phyloP scores from a whole-genome alignment of 2,329 filamentous ascomycete species.

The Trichoderma sp. region DNA sequence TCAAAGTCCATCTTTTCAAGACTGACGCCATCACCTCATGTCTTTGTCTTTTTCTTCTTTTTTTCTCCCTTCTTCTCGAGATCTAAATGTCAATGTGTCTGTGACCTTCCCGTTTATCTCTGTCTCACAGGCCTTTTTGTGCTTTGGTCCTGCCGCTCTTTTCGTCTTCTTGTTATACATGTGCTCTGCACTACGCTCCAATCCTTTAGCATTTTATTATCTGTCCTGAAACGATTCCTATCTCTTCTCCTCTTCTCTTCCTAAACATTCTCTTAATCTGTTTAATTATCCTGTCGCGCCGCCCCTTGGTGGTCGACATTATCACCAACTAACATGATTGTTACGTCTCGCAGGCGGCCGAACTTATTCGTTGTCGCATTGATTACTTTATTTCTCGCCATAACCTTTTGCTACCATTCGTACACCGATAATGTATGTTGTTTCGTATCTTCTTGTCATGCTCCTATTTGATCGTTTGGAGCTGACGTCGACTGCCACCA shows the following conservation, averaged over 20 bases:
- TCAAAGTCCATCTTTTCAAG: background rate
- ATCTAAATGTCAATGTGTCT: background rate
- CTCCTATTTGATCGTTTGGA: background rate
- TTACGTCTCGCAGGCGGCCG: slow-evolving; percentile 16
- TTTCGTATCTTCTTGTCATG: too few relatives aligned
- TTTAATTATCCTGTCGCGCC: background rate
- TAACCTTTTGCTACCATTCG: slow-evolving; percentile 19
- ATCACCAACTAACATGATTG: background rate
- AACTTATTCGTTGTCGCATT: slow-evolving; percentile 12
- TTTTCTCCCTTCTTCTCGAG: background rate
- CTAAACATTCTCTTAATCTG: background rate
- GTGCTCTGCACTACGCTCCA: background rate
- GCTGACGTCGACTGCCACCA: background rate
- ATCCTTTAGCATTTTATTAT: background rate
- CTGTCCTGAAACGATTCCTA: background rate
- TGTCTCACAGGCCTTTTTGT: background rate
- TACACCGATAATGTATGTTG: slow-evolving; percentile 21
- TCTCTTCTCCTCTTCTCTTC: background rate
- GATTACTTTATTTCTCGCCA: slow-evolving; percentile 6
- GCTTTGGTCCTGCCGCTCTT: slow-evolving; percentile 3
- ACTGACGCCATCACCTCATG: background rate
- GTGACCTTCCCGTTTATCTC: slow-evolving; percentile 7
- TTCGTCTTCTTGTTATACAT: background rate
- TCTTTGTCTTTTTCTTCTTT: background rate
- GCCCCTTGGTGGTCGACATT: background rate